These are phyloP conservation scores for Aureobasidium sp. DNA, from an alignment of 2,329 filamentous ascomycete genomes.

Conservation along the genomic window DNA sequence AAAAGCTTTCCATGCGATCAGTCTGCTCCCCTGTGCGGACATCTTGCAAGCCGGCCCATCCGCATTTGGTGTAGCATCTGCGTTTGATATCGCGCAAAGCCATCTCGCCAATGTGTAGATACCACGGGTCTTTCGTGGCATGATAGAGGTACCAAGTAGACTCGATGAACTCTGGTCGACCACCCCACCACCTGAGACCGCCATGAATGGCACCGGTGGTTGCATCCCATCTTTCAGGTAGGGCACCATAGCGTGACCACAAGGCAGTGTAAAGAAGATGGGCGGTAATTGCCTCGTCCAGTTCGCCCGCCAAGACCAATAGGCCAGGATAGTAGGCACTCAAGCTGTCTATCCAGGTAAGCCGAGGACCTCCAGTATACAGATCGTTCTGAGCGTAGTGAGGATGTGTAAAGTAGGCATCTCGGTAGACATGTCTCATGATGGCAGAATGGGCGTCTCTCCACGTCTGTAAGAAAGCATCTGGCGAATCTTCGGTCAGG, in stretches of 20 bases:
- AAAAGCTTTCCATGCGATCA: constrained; percentile 98
- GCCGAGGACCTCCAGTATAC: constrained; percentile 76
- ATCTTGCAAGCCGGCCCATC: constrained; percentile 74
- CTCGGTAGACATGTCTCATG: constrained; percentile 83
- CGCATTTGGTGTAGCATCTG: constrained; percentile 83
- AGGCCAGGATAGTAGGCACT: constrained; percentile 93
- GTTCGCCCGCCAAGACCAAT: constrained; percentile 74
- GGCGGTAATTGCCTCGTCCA: constrained; percentile 84
- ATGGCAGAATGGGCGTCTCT: constrained; percentile 79
- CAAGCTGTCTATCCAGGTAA: constrained; percentile 93
- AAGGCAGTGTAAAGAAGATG: constrained; percentile 87
- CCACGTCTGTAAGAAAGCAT: constrained; percentile 77
- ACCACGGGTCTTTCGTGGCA: constrained; percentile 92
- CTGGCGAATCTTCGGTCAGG: constrained; percentile 59
- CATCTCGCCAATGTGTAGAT: constrained; percentile 94
- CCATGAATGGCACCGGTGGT: constrained; percentile 76
- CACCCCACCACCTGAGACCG: constrained; percentile 88
- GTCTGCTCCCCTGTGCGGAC: constrained; percentile 66
- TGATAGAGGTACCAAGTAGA: constrained; percentile 95
- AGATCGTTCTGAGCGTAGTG: constrained; percentile 91
- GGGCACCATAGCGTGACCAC: constrained; percentile 89
- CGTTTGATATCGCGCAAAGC: constrained; percentile 78
- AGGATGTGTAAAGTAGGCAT: constrained; percentile 67
- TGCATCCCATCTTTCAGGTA: constrained; percentile 92
- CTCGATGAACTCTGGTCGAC: constrained; percentile 92